Conservation (phyloP, 176 grass and related monocot species). For the Microstegium vimineum region DNA sequence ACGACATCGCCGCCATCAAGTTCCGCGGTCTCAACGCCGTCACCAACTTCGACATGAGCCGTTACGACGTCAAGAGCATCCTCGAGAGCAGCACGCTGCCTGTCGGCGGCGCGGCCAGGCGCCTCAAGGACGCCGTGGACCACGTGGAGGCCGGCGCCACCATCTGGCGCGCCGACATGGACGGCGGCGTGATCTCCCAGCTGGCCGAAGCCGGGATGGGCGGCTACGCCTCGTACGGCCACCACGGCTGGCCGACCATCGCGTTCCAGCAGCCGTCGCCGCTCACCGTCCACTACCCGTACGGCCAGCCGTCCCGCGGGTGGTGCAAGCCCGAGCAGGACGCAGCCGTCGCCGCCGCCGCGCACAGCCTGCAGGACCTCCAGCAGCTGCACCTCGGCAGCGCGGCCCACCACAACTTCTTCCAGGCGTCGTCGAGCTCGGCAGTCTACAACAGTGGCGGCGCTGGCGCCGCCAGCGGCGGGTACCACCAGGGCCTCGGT, state of each 20-base stretch:
- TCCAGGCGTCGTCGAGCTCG: constrained; percentile 49
- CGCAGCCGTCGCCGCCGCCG: constrained; percentile 3
- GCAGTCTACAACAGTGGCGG: constrained; percentile 28
- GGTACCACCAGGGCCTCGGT: constrained; percentile 35
- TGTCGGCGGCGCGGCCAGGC: constrained; percentile 36
- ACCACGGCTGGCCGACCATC: constrained; percentile 55
- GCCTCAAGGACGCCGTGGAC: constrained; percentile 46
- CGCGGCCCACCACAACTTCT: constrained; percentile 49
- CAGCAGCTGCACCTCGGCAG: constrained; percentile 53
- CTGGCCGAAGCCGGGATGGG: constrained; percentile 34
- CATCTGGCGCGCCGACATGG: constrained; percentile 44
- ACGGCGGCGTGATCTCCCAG: constrained; percentile 35
- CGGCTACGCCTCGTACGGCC: constrained; percentile 32
- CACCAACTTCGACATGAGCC: constrained; percentile 78
- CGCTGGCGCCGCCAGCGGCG: neutral
- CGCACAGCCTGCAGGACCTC: constrained; percentile 40
- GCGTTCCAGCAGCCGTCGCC: constrained; percentile 55
- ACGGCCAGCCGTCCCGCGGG: constrained; percentile 34
- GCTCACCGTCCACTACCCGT: constrained; percentile 52
- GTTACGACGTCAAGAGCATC: constrained; percentile 73
- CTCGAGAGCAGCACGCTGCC: constrained; percentile 52
- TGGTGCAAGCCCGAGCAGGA: constrained; percentile 67
- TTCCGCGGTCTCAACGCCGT: constrained; percentile 67
- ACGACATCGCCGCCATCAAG: constrained; percentile 78
- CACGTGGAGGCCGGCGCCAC: constrained; percentile 33